These are phyloP conservation scores for Lolium perenne DNA, from an alignment of 176 grass and related monocot genomes.

Conservation along the genomic window DNA sequence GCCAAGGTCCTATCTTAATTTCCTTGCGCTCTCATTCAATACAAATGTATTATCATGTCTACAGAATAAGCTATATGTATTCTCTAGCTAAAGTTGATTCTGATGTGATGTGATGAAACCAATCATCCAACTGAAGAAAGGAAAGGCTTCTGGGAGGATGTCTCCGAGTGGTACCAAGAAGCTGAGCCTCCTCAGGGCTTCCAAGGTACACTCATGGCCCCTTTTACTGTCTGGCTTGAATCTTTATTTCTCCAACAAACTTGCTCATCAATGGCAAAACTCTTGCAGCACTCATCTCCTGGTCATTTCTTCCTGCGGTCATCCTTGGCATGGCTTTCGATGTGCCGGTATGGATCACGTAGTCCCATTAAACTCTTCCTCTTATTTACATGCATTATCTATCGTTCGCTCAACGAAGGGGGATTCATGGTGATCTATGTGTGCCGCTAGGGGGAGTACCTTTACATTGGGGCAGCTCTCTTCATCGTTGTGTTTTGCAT, in stretches of 20 bases:
- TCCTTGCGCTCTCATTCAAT: conserved; percentile 29
- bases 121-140: conserved; percentile 55
- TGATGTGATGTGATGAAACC: conserved; percentile 41
- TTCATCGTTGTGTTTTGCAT: conserved; percentile 78
- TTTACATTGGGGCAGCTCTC: conserved; percentile 85
- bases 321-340: conserved; percentile 74
- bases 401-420: conserved; percentile 27
- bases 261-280: conserved; percentile 39
- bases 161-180: conserved; percentile 74
- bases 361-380: not conserved
- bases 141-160: conserved; percentile 73
- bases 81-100: conserved; percentile 26
- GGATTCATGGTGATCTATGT: not conserved
- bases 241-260: conserved; percentile 1
- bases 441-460: conserved; percentile 76
- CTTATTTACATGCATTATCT: conserved; percentile 28
- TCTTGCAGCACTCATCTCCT: conserved; percentile 82
- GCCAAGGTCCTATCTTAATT: conserved; percentile 47
- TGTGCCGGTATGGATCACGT: conserved; percentile 65
- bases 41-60: not conserved
- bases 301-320: conserved; percentile 88
- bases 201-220: conserved; percentile 60
- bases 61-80: not conserved
- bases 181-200: conserved; percentile 86
- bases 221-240: conserved; percentile 28